These are phyloP conservation scores for Grigorovia jiainica DNA, from an alignment of 805 yeast species.

Conservation along the genomic window DNA sequence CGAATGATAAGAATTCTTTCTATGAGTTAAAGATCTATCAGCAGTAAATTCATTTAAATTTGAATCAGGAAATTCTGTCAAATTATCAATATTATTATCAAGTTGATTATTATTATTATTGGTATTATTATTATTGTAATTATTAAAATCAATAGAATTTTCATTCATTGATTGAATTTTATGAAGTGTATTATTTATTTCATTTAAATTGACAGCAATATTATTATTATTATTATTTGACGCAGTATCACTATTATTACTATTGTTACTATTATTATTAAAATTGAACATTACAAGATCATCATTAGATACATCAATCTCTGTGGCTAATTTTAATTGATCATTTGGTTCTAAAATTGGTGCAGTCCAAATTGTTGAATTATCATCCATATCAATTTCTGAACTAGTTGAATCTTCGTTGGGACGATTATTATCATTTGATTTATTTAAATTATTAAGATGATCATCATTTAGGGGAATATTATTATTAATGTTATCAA, in stretches of 20 bases:
- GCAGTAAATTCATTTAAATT: conserved; percentile 2
- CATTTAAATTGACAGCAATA: no score
- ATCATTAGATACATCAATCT: conserved; percentile 1
- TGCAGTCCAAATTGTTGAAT: conserved; percentile 30
- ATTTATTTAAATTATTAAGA: not conserved
- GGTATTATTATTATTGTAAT: not conserved
- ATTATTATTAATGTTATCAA: not conserved
- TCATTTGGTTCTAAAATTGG: conserved; percentile 33
- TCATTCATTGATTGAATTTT: not conserved
- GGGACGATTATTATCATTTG: not conserved
- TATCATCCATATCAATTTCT: conserved; percentile 14
- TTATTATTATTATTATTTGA: not conserved
- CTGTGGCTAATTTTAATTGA: conserved; percentile 28
- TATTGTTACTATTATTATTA: not conserved
- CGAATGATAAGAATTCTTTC: conserved; percentile 35
- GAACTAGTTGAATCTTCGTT: not conserved
- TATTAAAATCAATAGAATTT: not conserved
- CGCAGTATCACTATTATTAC: not conserved
- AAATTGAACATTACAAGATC: not conserved
- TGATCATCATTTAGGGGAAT: not conserved
- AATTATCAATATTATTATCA: no score
- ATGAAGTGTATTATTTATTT: not conserved
- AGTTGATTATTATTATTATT: no score
- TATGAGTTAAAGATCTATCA: conserved; percentile 18
- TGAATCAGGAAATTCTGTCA: no score